phyloP scores from a whole-genome alignment of 495 filamentous ascomycete genomes.

The Penicillium odoratum region DNA sequence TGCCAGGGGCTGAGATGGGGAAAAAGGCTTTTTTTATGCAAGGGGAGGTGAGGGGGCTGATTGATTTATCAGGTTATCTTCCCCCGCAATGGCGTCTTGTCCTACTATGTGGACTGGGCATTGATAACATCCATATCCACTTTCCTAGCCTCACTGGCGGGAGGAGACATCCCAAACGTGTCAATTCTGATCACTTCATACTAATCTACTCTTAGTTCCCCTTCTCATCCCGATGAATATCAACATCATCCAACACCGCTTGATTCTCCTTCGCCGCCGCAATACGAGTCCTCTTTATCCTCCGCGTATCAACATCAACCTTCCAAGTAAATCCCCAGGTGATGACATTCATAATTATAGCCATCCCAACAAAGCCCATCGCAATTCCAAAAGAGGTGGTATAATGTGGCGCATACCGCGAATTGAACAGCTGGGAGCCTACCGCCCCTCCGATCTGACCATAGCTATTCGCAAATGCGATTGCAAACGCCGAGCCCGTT shows the following conservation, averaged over 20 bases:
- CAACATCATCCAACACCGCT: conserved; percentile 45
- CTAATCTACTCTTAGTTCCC: not conserved
- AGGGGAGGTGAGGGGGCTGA: conserved; percentile 1
- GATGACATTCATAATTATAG: conserved; percentile 19
- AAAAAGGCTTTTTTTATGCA: not conserved
- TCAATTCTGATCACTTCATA: too few relatives aligned
- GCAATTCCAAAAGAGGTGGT: conserved; percentile 31
- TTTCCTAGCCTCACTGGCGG: too few relatives aligned
- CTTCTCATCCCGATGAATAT: conserved; percentile 26
- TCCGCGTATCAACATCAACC: conserved; percentile 41
- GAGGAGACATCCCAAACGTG: too few relatives aligned
- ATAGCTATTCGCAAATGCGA: conserved; percentile 44
- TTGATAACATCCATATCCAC: too few relatives aligned
- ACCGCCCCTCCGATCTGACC: conserved; percentile 40
- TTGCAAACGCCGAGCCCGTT: conserved; percentile 46
- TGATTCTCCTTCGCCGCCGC: conserved; percentile 37
- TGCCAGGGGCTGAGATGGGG: not conserved
- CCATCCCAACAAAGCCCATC: conserved; percentile 32
- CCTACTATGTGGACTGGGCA: not conserved
- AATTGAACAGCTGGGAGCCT: conserved; percentile 36
- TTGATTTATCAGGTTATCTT: conserved; percentile 5
- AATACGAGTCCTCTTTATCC: conserved; percentile 38
- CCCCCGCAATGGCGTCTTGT: conserved; percentile 8
- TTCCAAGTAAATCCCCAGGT: conserved; percentile 27
- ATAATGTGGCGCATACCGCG: conserved; percentile 34